A percentile compares a stretch with the other conserved stretches of the same genome.
These are phyloP conservation scores for Nothophaeocryptopus gaeumannii DNA, from an alignment of 2,329 filamentous ascomycete species.

Conservation along the genomic window DNA sequence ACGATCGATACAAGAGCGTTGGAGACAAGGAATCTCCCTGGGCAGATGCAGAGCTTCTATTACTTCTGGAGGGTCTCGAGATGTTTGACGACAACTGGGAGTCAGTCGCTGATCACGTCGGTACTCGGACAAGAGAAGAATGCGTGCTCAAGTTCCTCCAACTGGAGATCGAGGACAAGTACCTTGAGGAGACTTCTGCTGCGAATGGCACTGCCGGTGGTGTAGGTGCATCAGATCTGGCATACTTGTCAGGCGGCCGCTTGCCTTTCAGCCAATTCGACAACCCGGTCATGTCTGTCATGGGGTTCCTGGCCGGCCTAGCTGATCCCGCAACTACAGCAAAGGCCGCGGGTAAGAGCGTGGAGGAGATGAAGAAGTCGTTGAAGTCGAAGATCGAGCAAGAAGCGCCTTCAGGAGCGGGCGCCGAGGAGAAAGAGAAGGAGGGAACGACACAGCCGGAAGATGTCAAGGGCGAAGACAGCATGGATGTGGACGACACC, in stretches of 20 bases:
- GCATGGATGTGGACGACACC: constrained; percentile 59
- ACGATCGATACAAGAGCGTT: constrained; percentile 75
- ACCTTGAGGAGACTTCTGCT: constrained; percentile 63
- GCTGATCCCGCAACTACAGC: constrained; percentile 88
- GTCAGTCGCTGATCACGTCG: constrained; percentile 86
- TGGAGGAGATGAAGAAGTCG: constrained; percentile 78
- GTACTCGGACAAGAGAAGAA: constrained; percentile 87
- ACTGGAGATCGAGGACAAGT: constrained; percentile 96
- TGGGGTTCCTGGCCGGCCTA: constrained; percentile 87
- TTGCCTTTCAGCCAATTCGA: constrained; percentile 89
- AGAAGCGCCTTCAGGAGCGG: constrained; percentile 40
- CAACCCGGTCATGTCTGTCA: constrained; percentile 94
- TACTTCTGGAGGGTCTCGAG: constrained; percentile 86
- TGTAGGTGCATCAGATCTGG: constrained; percentile 48
- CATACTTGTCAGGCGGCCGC: constrained; percentile 67
- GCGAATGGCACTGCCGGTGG: constrained; percentile 53
- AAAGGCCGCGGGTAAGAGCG: constrained; percentile 82
- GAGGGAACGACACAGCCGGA: constrained; percentile 51
- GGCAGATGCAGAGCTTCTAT: constrained; percentile 85
- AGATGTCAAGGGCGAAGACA: constrained; percentile 47
- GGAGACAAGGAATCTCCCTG: constrained; percentile 82
- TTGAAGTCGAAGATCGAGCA: constrained; percentile 76
- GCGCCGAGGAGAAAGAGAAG: constrained; percentile 45
- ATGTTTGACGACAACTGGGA: constrained; percentile 95
- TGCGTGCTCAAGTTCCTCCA: constrained; percentile 96